Conservation (phyloP, 805 yeast species). For the Myxozyma neglecta region DNA sequence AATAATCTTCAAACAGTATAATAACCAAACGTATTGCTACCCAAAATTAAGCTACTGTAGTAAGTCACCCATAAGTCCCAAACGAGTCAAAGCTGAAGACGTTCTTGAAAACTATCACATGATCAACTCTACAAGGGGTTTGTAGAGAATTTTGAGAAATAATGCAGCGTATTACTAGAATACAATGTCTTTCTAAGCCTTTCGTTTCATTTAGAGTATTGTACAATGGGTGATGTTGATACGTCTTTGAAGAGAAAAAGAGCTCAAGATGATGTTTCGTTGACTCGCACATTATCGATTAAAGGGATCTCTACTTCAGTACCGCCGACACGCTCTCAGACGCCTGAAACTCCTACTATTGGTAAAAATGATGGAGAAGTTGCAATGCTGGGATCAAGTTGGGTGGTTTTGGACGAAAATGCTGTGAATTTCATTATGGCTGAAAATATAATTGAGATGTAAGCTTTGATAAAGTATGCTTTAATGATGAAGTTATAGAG, state of each 20-base stretch:
- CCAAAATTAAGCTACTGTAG: no score
- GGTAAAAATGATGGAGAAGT: background rate
- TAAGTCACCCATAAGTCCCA: no score
- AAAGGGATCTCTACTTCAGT: background rate
- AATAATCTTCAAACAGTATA: no score
- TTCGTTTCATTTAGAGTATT: no score
- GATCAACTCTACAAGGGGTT: no score
- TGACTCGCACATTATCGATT: background rate
- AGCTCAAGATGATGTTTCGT: constrained; percentile 2
- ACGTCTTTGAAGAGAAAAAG: constrained; percentile 16
- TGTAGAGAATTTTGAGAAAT: no score
- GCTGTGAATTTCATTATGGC: background rate
- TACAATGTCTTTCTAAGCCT: no score
- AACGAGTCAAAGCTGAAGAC: no score
- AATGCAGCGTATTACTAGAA: no score
- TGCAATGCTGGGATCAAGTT: background rate
- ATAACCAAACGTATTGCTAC: no score
- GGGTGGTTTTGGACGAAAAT: constrained; percentile 13
- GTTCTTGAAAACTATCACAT: no score
- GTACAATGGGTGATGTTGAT: background rate
- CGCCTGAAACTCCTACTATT: background rate
- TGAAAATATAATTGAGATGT: background rate
- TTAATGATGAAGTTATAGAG: background rate
- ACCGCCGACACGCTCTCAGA: background rate
- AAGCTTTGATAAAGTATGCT: background rate